Conservation (phyloP, 495 filamentous ascomycete species). For the Neurospora hispaniola region DNA sequence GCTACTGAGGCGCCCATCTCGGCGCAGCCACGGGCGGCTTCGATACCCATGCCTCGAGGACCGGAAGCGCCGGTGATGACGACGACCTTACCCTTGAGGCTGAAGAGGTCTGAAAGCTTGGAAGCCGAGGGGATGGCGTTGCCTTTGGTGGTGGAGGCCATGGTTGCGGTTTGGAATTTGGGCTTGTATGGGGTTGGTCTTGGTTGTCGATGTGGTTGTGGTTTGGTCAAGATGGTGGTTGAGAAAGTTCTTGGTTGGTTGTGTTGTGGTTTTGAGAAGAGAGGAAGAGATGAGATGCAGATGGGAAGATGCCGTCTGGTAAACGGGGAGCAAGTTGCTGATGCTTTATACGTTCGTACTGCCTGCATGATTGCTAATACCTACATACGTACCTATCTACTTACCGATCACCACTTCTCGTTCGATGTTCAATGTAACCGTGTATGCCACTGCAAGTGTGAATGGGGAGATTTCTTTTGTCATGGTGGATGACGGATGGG, state of each 20-base stretch:
- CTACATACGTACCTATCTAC: background rate
- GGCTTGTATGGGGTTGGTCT: background rate
- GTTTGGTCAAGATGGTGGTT: background rate
- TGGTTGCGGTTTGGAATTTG: background rate
- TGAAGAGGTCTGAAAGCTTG: conserved; percentile 34
- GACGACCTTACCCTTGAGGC: conserved; percentile 43
- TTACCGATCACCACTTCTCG: background rate
- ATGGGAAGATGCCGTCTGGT: background rate
- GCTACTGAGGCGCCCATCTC: conserved; percentile 41
- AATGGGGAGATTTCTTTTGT: background rate
- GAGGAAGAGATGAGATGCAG: background rate
- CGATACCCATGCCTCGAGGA: conserved; percentile 42
- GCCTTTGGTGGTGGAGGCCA: conserved; percentile 3
- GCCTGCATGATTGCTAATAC: background rate
- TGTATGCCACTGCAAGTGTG: background rate
- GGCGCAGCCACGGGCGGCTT: conserved; percentile 36
- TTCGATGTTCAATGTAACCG: background rate
- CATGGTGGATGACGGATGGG: background rate
- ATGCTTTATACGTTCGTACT: background rate
- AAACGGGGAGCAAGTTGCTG: background rate
- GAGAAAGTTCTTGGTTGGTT: background rate
- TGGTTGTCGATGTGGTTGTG: background rate
- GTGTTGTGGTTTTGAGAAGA: background rate
- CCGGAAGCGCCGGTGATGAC: conserved; percentile 43
- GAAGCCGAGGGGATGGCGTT: conserved; percentile 20